phyloP scores from a whole-genome alignment of 2,329 filamentous ascomycete genomes.

The Akanthomyces lecanii region DNA sequence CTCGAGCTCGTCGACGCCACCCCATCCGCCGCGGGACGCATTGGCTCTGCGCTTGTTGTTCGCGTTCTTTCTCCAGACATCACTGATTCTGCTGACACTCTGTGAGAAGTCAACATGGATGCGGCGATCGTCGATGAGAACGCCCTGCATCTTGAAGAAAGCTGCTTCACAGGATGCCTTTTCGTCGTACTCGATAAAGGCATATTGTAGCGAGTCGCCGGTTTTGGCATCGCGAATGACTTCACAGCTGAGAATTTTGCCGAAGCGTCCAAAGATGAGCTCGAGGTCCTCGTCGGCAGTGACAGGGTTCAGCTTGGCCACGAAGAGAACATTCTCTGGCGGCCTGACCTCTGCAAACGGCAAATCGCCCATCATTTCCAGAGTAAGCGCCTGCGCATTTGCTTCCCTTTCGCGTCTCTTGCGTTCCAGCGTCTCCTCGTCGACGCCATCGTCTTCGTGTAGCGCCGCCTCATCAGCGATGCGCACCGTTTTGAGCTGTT shows the following conservation, averaged over 20 bases:
- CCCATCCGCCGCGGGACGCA: conserved; percentile 70
- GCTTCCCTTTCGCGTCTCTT: conserved; percentile 83
- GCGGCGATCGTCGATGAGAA: conserved; percentile 92
- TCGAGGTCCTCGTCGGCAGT: conserved; percentile 92
- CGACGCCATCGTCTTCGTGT: conserved; percentile 63
- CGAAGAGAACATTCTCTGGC: conserved; percentile 94
- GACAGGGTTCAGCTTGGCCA: conserved; percentile 97
- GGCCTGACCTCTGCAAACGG: conserved; percentile 97
- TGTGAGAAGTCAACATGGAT: conserved; percentile 99
- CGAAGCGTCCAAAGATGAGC: conserved; percentile 94
- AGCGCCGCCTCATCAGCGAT: conserved; percentile 86
- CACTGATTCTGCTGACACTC: conserved; percentile 81
- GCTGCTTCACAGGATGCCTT: conserved; percentile 90
- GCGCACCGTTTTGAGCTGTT: conserved; percentile 84
- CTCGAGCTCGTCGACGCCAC: conserved; percentile 82
- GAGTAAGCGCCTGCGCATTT: conserved; percentile 84
- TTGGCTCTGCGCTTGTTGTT: conserved; percentile 69
- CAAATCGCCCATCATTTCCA: conserved; percentile 96
- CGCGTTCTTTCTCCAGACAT: conserved; percentile 81
- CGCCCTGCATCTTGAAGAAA: conserved; percentile 98
- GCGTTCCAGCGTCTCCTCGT: conserved; percentile 77
- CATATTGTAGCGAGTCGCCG: conserved; percentile 92
- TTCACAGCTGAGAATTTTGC: conserved; percentile 91
- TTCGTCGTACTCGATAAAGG: conserved; percentile 94
- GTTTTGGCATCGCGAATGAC: conserved; percentile 93